These are phyloP conservation scores for Russula sp. DNA, from an alignment of 768 basidiomycete species.

Conservation along the genomic window DNA sequence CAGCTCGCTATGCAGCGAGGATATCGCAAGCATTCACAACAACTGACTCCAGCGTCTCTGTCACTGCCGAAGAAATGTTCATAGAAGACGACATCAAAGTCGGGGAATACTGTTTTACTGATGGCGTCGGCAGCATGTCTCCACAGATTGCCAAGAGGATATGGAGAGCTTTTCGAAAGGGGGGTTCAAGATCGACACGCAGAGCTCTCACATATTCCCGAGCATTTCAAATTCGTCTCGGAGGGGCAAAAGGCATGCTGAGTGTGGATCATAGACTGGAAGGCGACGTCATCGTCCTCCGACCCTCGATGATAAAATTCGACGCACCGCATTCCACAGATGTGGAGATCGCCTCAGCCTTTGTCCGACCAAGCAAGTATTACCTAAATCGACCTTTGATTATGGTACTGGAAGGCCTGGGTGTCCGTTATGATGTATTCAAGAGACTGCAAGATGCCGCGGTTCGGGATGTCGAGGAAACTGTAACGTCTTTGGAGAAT, in stretches of 20 bases:
- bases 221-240: slow-evolving; percentile 61
- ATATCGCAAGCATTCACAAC: slow-evolving; percentile 74
- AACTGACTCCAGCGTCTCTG: slow-evolving; percentile 57
- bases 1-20: slow-evolving; percentile 68
- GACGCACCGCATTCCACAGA: slow-evolving; percentile 44
- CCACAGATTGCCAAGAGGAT: slow-evolving; percentile 51
- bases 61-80: slow-evolving; percentile 41
- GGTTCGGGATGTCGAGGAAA: slow-evolving; percentile 46
- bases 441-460: slow-evolving; percentile 51
- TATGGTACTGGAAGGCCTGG: slow-evolving; percentile 60
- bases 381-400: slow-evolving; percentile 63
- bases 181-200: slow-evolving; percentile 39
- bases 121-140: slow-evolving; percentile 68
- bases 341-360: slow-evolving; percentile 64
- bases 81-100: slow-evolving; percentile 48
- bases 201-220: slow-evolving; percentile 42
- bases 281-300: slow-evolving; percentile 50
- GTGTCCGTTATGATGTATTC: slow-evolving; percentile 55
- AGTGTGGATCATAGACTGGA: slow-evolving; percentile 54
- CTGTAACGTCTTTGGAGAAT: slow-evolving; percentile 43
- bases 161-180: slow-evolving; percentile 41
- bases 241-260: slow-evolving; percentile 64
- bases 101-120: slow-evolving; percentile 53
- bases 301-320: slow-evolving; percentile 71
- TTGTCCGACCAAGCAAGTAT: slow-evolving; percentile 56